Conservation (phyloP, 2,329 filamentous ascomycete genomes). For the Xylariaceae sp. region DNA sequence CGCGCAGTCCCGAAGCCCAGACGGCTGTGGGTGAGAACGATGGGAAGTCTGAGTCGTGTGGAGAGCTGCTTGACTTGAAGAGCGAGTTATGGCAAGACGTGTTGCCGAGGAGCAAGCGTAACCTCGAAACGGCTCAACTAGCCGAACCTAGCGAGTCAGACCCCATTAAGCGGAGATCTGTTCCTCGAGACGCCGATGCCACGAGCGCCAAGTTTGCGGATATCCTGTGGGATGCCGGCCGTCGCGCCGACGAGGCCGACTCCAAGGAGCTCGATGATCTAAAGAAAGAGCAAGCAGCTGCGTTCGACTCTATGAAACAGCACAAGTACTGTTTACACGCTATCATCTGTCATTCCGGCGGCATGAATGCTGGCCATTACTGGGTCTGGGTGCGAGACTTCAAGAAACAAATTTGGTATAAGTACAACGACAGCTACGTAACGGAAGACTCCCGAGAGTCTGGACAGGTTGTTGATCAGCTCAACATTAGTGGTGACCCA, state of each 20-base stretch:
- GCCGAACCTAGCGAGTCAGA: slow-evolving; percentile 4
- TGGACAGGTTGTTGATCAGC: slow-evolving; percentile 61
- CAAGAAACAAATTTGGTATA: slow-evolving; percentile 72
- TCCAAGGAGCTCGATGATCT: slow-evolving; percentile 41
- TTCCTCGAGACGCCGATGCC: background rate
- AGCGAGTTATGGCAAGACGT: slow-evolving; percentile 17
- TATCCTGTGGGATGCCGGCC: slow-evolving; percentile 18
- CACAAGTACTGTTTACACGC: slow-evolving; percentile 80
- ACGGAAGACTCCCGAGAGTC: slow-evolving; percentile 59
- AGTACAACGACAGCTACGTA: slow-evolving; percentile 88
- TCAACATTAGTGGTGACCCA: slow-evolving; percentile 67
- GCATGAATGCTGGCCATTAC: slow-evolving; percentile 76
- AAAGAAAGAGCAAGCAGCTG: slow-evolving; percentile 36
- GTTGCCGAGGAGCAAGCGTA: slow-evolving; percentile 15
- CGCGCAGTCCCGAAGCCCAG: slow-evolving; percentile 1
- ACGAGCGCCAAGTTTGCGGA: slow-evolving; percentile 18
- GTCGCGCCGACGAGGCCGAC: slow-evolving; percentile 37
- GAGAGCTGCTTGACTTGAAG: slow-evolving; percentile 9
- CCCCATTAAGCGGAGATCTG: slow-evolving; percentile 15
- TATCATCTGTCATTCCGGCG: slow-evolving; percentile 84
- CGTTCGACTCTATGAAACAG: slow-evolving; percentile 59
- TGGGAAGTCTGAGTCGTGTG: background rate
- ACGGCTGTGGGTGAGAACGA: background rate
- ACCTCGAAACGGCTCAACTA: background rate
- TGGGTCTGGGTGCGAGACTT: slow-evolving; percentile 97